Base-by-base conservation (phyloP, 2,329 filamentous ascomycete species). In the Trichoderma asperellum region DNA sequence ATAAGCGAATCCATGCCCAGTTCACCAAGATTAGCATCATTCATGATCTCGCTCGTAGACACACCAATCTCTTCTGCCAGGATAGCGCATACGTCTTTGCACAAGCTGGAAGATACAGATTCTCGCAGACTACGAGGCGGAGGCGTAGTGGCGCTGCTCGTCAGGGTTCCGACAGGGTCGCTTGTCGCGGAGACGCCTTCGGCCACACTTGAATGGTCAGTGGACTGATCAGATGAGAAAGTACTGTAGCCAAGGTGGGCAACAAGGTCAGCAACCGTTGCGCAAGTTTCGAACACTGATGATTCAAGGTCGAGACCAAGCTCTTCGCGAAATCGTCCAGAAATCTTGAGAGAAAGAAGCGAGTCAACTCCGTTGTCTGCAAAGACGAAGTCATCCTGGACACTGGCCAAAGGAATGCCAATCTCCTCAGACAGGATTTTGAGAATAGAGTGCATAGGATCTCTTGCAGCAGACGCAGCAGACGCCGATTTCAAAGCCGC, bases 1-100 rank as follows among this genome's bases (percentile, higher is more conserved):
- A 89, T 86, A 24, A 89, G 79, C 1, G 87, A 89, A 75, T 89
- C 87, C 24, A 88, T 84, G 40, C 87, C 87, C 10, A 88, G 79
- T 72, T 89, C 86, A 16, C 81, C 77, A 74, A 89, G 88, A 66
- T 81, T 82, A 34, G 86, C 84, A 73, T 86, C 86, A 21, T 71
- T 66, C 14, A 47, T 58, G 8, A 71, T 63, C 21, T 71, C 70
- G 11, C 65, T 63, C 1, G 43, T 18, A 16, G 69, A 55, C 6
- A 71, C 60, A 4, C 70, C 70, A 32, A 70, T 71, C 52, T 71
- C 70, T 6, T 71, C 68, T 24, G 62, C 68, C 11, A 70, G 24
- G 16, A 70, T 70, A 14, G 57, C 62, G 4, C 37, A 52, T 18
- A 67, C 29, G 18, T 59, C 49, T 52, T 67, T 68, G 11, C 34